phyloP scores from a whole-genome alignment of 2,329 filamentous ascomycete genomes.

The Cordyceps cicadae region DNA sequence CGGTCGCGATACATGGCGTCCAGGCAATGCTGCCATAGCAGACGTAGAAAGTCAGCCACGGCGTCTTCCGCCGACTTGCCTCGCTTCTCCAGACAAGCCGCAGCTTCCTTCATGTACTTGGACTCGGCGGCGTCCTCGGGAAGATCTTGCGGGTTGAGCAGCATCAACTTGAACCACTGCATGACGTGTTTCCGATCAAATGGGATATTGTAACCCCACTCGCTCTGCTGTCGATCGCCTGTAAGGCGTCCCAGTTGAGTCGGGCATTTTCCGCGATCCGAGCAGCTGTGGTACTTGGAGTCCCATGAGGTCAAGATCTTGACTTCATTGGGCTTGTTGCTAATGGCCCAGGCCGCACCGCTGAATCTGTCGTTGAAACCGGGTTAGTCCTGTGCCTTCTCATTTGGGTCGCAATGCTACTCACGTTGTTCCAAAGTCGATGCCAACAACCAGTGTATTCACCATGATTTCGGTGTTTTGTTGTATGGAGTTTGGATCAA shows the following conservation, averaged over 20 bases:
- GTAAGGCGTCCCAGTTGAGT: slow-evolving; percentile 20
- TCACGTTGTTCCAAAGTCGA: slow-evolving; percentile 41
- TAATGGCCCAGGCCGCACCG: slow-evolving; percentile 32
- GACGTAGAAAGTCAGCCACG: slow-evolving; percentile 24
- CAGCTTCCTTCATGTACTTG: slow-evolving; percentile 13
- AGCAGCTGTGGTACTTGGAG: slow-evolving; percentile 13
- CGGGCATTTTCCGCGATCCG: slow-evolving; percentile 25
- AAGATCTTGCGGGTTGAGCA: slow-evolving; percentile 26
- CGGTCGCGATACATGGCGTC: slow-evolving; percentile 20
- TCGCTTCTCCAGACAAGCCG: slow-evolving; percentile 13
- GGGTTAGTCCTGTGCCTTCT: not conserved
- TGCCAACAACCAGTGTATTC: slow-evolving; percentile 26
- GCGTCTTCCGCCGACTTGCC: slow-evolving; percentile 18
- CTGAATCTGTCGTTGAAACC: slow-evolving; percentile 23
- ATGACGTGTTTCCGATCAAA: slow-evolving; percentile 16
- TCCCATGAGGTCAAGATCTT: slow-evolving; percentile 27
- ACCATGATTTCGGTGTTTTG: not conserved
- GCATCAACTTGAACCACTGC: slow-evolving; percentile 35
- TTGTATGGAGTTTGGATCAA: not conserved
- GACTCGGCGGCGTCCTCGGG: slow-evolving; percentile 17
- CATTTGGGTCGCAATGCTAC: slow-evolving; percentile 1
- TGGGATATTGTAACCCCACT: slow-evolving; percentile 28
- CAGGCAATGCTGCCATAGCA: slow-evolving; percentile 26
- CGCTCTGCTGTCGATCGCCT: accelerated
- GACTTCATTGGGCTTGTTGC: slow-evolving; percentile 19